Conservation (phyloP, 768 basidiomycete species). For the Suillus sp. region DNA sequence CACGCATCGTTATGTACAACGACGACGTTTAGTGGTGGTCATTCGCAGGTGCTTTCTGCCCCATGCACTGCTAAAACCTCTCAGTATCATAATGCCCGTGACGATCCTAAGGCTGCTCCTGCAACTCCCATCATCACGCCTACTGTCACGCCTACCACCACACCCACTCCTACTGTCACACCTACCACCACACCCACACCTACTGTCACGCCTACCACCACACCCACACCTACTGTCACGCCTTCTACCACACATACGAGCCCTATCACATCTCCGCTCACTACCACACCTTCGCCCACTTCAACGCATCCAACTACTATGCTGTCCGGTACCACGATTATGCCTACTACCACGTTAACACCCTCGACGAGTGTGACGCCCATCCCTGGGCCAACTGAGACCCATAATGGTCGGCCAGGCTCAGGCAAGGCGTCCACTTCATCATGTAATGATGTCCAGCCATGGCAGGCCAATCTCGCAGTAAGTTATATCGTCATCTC, state of each 20-base stretch:
- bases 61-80: too few relatives aligned
- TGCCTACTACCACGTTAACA: neutral
- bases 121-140: neutral
- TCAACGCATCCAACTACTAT: too few relatives aligned
- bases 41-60: too few relatives aligned
- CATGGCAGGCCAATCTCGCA: slow-evolving; percentile 28
- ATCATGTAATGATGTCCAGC: slow-evolving; percentile 1
- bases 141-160: neutral
- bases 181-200: neutral
- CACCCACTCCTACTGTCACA: neutral
- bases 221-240: too few relatives aligned
- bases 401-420: neutral
- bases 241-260: too few relatives aligned
- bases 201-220: neutral
- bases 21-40: too few relatives aligned
- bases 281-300: too few relatives aligned
- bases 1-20: too few relatives aligned
- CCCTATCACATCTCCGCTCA: too few relatives aligned
- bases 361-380: neutral
- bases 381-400: neutral
- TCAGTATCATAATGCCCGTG: too few relatives aligned
- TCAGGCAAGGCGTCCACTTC: neutral
- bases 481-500: slow-evolving; percentile 3
- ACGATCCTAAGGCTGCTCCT: neutral
- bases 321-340: neutral